Percentiles rank a stretch among this genome's conserved stretches.
phyloP scores from a whole-genome alignment of 2,329 filamentous ascomycete genomes.

The Leptographium wingfieldii region DNA sequence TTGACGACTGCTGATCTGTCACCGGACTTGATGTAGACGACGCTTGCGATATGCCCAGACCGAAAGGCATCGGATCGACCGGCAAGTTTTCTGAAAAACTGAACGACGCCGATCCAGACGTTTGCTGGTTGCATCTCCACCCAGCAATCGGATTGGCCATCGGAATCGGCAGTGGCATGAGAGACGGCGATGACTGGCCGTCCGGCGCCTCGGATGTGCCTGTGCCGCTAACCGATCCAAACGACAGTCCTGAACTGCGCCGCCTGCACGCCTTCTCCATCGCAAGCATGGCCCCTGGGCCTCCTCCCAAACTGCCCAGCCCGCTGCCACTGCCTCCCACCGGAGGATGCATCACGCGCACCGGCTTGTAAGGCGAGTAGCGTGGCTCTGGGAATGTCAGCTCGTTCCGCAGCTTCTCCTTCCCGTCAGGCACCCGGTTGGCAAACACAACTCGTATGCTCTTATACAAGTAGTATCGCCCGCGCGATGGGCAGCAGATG shows the following conservation, averaged over 20 bases:
- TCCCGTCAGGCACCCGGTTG: slow-evolving; percentile 88
- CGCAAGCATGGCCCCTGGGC: slow-evolving; percentile 36
- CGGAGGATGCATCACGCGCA: slow-evolving; percentile 35
- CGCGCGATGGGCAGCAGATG: slow-evolving; percentile 76
- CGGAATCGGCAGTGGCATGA: slow-evolving; percentile 9
- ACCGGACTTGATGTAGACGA: neutral
- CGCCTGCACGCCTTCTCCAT: slow-evolving; percentile 47
- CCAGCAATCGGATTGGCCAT: neutral
- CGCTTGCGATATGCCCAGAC: slow-evolving; percentile 22
- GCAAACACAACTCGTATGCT: slow-evolving; percentile 91
- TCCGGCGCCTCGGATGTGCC: neutral
- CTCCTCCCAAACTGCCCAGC: slow-evolving; percentile 15
- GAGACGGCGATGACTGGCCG: slow-evolving; percentile 18
- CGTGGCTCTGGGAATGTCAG: slow-evolving; percentile 78
- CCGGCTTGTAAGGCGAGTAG: slow-evolving; percentile 72
- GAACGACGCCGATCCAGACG: slow-evolving; percentile 10
- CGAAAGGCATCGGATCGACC: slow-evolving; percentile 41
- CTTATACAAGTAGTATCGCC: slow-evolving; percentile 82
- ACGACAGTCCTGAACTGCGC: slow-evolving; percentile 40
- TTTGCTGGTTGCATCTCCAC: neutral
- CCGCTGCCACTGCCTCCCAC: slow-evolving; percentile 4
- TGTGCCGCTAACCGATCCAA: slow-evolving; percentile 6
- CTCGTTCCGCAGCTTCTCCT: slow-evolving; percentile 84
- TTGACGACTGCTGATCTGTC: neutral
- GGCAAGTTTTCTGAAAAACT: slow-evolving; percentile 12